These are phyloP conservation scores for Cladosporium austrohemisphaericum DNA, from an alignment of 2,329 filamentous ascomycete species.

Conservation along the genomic window DNA sequence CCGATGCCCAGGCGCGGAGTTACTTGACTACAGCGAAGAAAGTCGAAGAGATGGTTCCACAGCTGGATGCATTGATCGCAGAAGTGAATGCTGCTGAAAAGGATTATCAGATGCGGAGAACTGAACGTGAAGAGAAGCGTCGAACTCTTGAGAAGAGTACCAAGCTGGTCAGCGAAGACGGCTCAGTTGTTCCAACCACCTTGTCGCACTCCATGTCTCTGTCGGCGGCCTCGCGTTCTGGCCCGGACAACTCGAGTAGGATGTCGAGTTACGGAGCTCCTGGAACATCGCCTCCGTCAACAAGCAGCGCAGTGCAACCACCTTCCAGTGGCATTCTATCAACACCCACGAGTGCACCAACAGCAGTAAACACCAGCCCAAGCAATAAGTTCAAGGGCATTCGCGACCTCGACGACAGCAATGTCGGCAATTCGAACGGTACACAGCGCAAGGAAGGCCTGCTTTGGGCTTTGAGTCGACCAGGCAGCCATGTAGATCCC, in stretches of 20 bases:
- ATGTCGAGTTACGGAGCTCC: constrained; percentile 23
- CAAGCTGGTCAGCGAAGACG: constrained; percentile 40
- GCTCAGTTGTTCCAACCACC: constrained; percentile 26
- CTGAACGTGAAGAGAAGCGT: constrained; percentile 94
- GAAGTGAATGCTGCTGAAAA: constrained; percentile 95
- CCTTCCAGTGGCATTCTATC: constrained; percentile 23
- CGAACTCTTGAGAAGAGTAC: constrained; percentile 85
- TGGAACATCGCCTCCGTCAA: constrained; percentile 26
- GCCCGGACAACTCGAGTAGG: constrained; percentile 23
- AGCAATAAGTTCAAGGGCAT: constrained; percentile 79
- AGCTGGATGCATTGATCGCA: constrained; percentile 79
- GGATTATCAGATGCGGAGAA: constrained; percentile 90
- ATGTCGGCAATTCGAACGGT: constrained; percentile 52
- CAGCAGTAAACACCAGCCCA: constrained; percentile 23
- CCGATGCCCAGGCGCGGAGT: constrained; percentile 79
- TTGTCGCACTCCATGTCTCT: constrained; percentile 27
- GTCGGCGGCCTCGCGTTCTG: constrained; percentile 24
- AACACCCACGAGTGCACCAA: constrained; percentile 19
- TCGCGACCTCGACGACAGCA: constrained; percentile 75
- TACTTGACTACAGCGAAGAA: constrained; percentile 82
- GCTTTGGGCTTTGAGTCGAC: constrained; percentile 88
- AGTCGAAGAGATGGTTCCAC: constrained; percentile 80
- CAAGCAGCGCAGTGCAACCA: constrained; percentile 22
- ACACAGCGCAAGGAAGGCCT: constrained; percentile 88
- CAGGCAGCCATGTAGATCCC: constrained; percentile 90